These are phyloP conservation scores for Allium cepa DNA, from an alignment of 106 monocot species.

Conservation along the genomic window DNA sequence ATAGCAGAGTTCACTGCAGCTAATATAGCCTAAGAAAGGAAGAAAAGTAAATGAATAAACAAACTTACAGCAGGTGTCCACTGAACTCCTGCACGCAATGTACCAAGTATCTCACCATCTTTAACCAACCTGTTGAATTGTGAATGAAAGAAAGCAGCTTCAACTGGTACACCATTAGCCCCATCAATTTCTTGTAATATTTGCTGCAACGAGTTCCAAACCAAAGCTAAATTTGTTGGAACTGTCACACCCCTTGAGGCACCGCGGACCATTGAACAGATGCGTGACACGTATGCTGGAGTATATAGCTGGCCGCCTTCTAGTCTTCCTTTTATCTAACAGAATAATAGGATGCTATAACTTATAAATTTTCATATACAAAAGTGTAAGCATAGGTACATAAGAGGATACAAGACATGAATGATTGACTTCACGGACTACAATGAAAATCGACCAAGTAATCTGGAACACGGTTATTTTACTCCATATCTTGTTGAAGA, in stretches of 20 bases:
- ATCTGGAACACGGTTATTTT: too few species aligned
- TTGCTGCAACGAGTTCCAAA: slow-evolving; percentile 83
- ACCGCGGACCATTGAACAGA: slow-evolving; percentile 91
- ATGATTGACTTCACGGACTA: too few species aligned
- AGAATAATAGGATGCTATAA: neutral
- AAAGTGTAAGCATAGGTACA: too few species aligned
- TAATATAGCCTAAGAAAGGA: neutral
- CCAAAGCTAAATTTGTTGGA: slow-evolving; percentile 65
- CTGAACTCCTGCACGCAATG: slow-evolving; percentile 81
- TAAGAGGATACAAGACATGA: too few species aligned
- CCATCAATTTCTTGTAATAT: slow-evolving; percentile 66
- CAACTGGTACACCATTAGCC: slow-evolving; percentile 65
- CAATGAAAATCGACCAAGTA: too few species aligned
- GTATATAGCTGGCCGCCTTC: slow-evolving; percentile 96
- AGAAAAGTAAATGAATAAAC: neutral
- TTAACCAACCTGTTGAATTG: slow-evolving; percentile 77
- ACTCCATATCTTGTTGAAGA: too few species aligned
- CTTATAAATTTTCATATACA: neutral
- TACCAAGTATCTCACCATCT: slow-evolving; percentile 72
- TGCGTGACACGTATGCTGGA: slow-evolving; percentile 79
- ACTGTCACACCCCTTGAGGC: slow-evolving; percentile 84
- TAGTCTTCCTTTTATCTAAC: slow-evolving; percentile 81
- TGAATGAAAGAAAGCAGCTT: slow-evolving; percentile 79
- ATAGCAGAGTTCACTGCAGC: too few species aligned
- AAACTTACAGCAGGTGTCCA: slow-evolving; percentile 89